Conservation (phyloP, 352 stramenopile species). For the Globisporangium heterothallicum region DNA sequence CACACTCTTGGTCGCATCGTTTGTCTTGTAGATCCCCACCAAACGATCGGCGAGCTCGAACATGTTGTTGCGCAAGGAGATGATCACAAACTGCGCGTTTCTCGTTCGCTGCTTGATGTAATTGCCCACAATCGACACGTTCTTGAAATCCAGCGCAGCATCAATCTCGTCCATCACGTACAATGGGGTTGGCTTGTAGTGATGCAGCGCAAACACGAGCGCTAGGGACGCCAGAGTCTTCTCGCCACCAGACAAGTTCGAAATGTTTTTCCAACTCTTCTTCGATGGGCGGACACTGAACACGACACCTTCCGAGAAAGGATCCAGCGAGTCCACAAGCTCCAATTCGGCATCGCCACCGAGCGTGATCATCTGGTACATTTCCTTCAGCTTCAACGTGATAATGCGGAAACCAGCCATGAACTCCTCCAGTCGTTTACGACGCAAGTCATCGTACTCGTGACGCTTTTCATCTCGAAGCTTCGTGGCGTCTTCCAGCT, state of each 20-base stretch:
- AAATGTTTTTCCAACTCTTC: constrained; percentile 99
- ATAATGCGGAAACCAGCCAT: constrained; percentile 99
- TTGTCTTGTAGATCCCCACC: constrained; percentile 99
- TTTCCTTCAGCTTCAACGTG: constrained; percentile 99
- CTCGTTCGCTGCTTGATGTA: constrained; percentile 99
- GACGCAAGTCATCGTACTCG: constrained; percentile 95
- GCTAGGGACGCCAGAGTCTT: constrained; percentile 98
- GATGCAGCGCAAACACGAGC: constrained; percentile 99
- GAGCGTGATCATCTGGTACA: constrained; percentile 99
- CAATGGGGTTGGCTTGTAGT: constrained; percentile 99
- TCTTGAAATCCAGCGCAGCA: constrained; percentile 97
- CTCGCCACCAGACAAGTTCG: constrained; percentile 98
- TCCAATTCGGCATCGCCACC: constrained; percentile 98
- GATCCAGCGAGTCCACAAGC: constrained; percentile 98
- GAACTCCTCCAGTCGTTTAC: constrained; percentile 97
- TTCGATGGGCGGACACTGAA: constrained; percentile 99
- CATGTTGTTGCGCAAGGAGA: constrained; percentile 99
- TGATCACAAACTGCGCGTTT: constrained; percentile 99
- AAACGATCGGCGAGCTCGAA: constrained; percentile 99
- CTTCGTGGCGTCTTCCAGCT: constrained; percentile 94
- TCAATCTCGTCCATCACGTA: constrained; percentile 99
- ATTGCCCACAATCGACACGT: constrained; percentile 99
- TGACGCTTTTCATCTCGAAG: constrained; percentile 90
- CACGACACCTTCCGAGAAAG: constrained; percentile 98
- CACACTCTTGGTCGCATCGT: constrained; percentile 98